These are phyloP conservation scores for Colletotrichum higginsianum DNA, from an alignment of 2,329 filamentous ascomycete species.

Conservation along the genomic window DNA sequence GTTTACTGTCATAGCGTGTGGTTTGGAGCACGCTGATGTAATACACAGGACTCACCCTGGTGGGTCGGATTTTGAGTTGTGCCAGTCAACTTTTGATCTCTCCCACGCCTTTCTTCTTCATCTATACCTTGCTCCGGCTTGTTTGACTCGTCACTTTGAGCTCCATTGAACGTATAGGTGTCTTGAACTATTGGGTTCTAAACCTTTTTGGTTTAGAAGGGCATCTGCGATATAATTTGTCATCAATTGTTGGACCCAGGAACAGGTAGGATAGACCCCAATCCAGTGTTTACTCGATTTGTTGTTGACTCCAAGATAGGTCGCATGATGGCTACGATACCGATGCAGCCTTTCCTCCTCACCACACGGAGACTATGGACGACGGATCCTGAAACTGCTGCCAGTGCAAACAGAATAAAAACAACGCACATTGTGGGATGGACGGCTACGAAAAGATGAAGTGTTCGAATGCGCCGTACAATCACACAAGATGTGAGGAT, in stretches of 20 bases:
- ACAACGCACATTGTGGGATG: conserved; percentile 24
- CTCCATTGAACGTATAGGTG: background rate
- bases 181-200: too few species aligned
- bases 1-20: background rate
- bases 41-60: background rate
- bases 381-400: conserved; percentile 27
- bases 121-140: background rate
- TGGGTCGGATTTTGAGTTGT: background rate
- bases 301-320: background rate
- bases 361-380: background rate
- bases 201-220: background rate
- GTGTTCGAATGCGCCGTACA: conserved; percentile 3
- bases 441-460: conserved; percentile 17
- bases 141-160: background rate
- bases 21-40: background rate
- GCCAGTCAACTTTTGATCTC: background rate
- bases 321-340: background rate
- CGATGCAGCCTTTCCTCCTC: conserved; percentile 5
- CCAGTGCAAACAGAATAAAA: conserved; percentile 19
- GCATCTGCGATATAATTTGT: background rate
- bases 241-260: background rate
- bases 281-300: background rate
- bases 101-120: background rate
- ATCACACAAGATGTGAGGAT: conserved; percentile 12
- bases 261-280: background rate